Base-by-base conservation (phyloP, 352 stramenopile genomes). In the Nothophytophthora sp. region DNA sequence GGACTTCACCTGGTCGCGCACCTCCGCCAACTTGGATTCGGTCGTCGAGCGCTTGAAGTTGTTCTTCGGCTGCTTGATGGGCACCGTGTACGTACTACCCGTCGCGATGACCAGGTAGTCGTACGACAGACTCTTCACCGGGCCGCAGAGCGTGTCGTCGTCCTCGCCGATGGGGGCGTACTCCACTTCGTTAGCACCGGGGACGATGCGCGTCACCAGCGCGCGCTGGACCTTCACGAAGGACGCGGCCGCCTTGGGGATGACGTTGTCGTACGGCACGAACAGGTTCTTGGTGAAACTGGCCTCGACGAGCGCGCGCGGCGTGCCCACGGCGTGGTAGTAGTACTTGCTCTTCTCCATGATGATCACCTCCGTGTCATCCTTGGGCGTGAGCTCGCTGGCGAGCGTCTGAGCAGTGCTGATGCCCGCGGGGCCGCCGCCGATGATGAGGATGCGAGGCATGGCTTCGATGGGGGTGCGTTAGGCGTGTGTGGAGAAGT, bases 81-180 rank as follows among this genome's bases (percentile, higher is more conserved):
- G 78, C 37, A 67, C 57, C 4, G 73, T 60, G 71, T 87, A 86
- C 40, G 61, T 82, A 57, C 65, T 81, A 11, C 73, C 73, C 0
- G 76, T 89, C 16, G 78, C 78, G 23, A 89, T 40, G 24, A 89
- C 62, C 6, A 87, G 54, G 43, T 81, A 87, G 68, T 86, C 75
- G 40, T 77, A 89, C 5, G 27, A n/a, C 16, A 87, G 32, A 27
- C 43, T 66, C 42, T 74, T 67, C 35, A 62, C 52, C 35, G 55
- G 44, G 3, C 42, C 52, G 4, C 50, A 41, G 38, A 66, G 39
- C 44, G 68, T 50, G 22, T 74, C 43, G 27, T 60, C 59, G 45
- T 70, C 53, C 10, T 70, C 62, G 25, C 36, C 60, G 32, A 85
- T 60, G 18, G 52, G 24, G 23, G 46, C 50, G 44, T 80, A 73